A percentile compares a stretch with the other conserved stretches of the same genome.
These are phyloP conservation scores for Gossypium thurberi DNA, from an alignment of 345 rosid species.

Conservation along the genomic window DNA sequence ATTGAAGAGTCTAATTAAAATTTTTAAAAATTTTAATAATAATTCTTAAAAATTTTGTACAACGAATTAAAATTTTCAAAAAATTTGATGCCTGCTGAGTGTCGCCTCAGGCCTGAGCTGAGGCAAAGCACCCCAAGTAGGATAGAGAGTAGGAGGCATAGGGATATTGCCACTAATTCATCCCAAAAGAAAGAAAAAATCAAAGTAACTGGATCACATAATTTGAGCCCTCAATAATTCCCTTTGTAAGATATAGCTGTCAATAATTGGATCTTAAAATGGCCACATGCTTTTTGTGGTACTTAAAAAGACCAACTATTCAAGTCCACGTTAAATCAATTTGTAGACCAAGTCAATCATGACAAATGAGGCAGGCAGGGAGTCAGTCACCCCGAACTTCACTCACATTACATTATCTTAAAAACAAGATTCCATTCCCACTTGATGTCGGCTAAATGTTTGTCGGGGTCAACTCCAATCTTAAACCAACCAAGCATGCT, in stretches of 20 bases:
- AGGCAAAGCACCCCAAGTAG: neutral
- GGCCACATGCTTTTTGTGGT: neutral
- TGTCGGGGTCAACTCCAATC: neutral
- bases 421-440: neutral
- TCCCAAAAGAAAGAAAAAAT: too few species aligned
- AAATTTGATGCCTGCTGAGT: too few species aligned
- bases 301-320: neutral
- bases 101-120: too few species aligned
- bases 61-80: too few species aligned
- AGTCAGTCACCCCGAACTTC: neutral
- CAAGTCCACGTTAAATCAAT: neutral
- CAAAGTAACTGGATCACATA: neutral
- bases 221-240: neutral
- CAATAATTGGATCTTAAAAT: neutral
- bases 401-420: neutral
- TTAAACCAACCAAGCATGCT: neutral
- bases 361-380: neutral
- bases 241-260: neutral
- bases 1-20: too few species aligned
- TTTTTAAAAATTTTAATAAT: too few species aligned
- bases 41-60: too few species aligned
- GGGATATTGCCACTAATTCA: too few species aligned
- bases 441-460: neutral
- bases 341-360: neutral
- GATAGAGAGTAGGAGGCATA: too few species aligned